Evolutionary conservation across 106 monocot species (phyloP).

Genomic region (Posidonia australis): DNA sequence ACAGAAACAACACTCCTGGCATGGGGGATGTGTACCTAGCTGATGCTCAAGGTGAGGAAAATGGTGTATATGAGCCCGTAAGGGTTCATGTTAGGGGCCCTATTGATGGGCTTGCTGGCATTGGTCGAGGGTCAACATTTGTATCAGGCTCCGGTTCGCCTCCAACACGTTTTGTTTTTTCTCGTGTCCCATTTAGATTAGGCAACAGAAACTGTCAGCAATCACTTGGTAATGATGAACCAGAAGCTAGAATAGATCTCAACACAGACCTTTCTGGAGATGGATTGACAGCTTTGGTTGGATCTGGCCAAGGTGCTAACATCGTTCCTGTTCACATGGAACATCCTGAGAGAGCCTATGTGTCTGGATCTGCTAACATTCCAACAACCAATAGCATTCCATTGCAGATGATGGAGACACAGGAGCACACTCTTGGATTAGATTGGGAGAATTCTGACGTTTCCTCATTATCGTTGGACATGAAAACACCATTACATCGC

Average conservation of each 20-base stretch:
- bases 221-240: conserved; percentile 63
- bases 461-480: conserved; percentile 69
- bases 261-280: conserved; percentile 69
- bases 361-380: conserved; percentile 19
- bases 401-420: conserved; percentile 60
- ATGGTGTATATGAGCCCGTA: conserved; percentile 44
- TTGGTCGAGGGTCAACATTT: conserved; percentile 78
- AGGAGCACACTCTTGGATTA: conserved; percentile 40
- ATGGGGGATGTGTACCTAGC: conserved; percentile 58
- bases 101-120: conserved; percentile 92
- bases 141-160: conserved; percentile 64
- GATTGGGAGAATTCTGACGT: conserved; percentile 67
- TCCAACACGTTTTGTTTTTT: conserved; percentile 90
- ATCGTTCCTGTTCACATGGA: conserved; percentile 42
- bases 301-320: conserved; percentile 58
- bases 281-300: conserved; percentile 90
- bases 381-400: conserved; percentile 38
- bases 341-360: conserved; percentile 39
- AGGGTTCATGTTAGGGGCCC: conserved; percentile 74
- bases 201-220: conserved; percentile 80
- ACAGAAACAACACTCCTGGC: conserved; percentile 32
- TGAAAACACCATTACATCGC: conserved; percentile 75
- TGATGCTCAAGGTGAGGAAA: conserved; percentile 74
- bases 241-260: conserved; percentile 67
- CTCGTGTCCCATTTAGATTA: conserved; percentile 73